Evolutionary conservation across 1,284 basidiomycete genomes (phyloP).

Genomic region (Austroboletus sp.): DNA sequence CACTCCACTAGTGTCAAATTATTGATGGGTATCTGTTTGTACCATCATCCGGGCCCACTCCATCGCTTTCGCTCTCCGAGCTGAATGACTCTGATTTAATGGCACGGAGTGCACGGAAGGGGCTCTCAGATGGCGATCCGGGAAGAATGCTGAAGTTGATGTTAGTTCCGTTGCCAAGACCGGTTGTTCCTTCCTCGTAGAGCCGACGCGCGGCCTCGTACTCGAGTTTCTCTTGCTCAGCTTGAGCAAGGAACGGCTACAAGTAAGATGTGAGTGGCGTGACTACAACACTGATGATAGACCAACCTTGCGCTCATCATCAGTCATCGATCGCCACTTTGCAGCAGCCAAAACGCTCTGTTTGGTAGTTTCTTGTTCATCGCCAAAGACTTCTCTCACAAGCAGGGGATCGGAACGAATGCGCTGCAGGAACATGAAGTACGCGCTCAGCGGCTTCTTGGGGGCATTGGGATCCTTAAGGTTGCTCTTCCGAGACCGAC

Average conservation of each 20-base stretch:
- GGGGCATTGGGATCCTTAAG: slow-evolving; percentile 96
- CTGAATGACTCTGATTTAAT: slow-evolving; percentile 52
- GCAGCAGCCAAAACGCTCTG: slow-evolving; percentile 91
- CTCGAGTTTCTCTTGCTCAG: slow-evolving; percentile 87
- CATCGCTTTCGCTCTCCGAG: slow-evolving; percentile 63
- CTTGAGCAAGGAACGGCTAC: slow-evolving; percentile 84
- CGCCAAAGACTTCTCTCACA: slow-evolving; percentile 79
- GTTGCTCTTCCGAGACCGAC: slow-evolving; percentile 88
- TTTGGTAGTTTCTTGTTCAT: slow-evolving; percentile 88
- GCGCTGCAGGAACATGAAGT: slow-evolving; percentile 90
- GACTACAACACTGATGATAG: slow-evolving; percentile 5
- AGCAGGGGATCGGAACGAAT: slow-evolving; percentile 71
- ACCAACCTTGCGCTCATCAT: slow-evolving; percentile 82
- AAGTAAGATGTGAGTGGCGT: slow-evolving; percentile 10
- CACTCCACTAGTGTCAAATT: slow-evolving; percentile 10
- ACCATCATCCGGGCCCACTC: slow-evolving; percentile 44
- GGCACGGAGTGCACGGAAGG: slow-evolving; percentile 44
- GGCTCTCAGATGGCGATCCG: slow-evolving; percentile 44
- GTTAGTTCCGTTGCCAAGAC: slow-evolving; percentile 57
- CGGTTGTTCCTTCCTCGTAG: slow-evolving; percentile 75
- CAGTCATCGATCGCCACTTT: slow-evolving; percentile 86
- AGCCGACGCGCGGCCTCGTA: slow-evolving; percentile 76
- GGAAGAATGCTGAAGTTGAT: slow-evolving; percentile 76
- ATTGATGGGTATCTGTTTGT: slow-evolving; percentile 31
- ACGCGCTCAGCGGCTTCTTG: slow-evolving; percentile 90